Base-by-base conservation (phyloP, 768 basidiomycete genomes). In the Suillus americanus region DNA sequence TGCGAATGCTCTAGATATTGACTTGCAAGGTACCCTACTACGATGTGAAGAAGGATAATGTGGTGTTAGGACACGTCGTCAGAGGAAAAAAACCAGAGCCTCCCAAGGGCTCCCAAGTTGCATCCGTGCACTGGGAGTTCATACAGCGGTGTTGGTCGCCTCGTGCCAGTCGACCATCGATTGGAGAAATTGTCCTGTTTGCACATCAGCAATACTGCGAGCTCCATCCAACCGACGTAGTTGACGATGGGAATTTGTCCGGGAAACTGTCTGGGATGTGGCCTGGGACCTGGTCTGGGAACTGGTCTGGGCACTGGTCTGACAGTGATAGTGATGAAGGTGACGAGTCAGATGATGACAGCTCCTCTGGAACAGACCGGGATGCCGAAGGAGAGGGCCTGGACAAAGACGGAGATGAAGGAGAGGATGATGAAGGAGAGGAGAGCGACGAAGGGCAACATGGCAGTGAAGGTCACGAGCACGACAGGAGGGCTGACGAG, bases 91-190 rank as follows among this genome's bases (percentile, higher is more conserved):
- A 51, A 28, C 28, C 50, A 51, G 50, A 51, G 8, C 50, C 16
- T 16, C 50, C 50, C 25, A 51, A 51, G 28, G 50, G 25, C 8
- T 51, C 50, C 16, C 50, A 79, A 53, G 75, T 82, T 16, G 74
- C 75, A 18, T 77, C 81, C 65, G 64, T 64, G 14, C 80, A 81
- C 63, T 82, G 82, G 82, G 67, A 73, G 3, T 72, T 83, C n/a
- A 81, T 82, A 38, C 72, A 77, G 68, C 69, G 66, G 28, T 82
- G 81, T 63, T 83, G 81, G 82, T 40, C 30, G 30, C 63, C 63
- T 20, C 56, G 59, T 13, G 53, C 28, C 16, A 51, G 50, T 51
- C 50, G 50, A 28, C 50, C 50, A 13, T 51, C 16, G 12, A 51
- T 28, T 18, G 28, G 28, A 51, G 50, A 51, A 16, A 28, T 51